Evolutionary conservation across 2,329 filamentous ascomycete species (phyloP).

Genomic region (Microsporum ferrugineum): DNA sequence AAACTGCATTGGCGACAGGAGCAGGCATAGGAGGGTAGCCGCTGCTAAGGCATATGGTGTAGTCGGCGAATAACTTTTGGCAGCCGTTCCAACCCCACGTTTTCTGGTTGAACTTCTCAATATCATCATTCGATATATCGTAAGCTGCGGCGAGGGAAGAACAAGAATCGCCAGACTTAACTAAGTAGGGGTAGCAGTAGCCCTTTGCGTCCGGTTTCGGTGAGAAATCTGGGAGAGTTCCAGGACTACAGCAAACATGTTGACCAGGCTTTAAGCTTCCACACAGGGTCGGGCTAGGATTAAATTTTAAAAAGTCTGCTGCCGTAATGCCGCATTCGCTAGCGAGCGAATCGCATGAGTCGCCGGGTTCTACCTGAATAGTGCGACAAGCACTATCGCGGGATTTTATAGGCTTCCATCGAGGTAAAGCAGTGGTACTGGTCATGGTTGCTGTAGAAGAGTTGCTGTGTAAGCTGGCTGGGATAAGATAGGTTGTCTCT

Average conservation of each 20-base stretch:
- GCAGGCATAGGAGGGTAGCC: slow-evolving; percentile 35
- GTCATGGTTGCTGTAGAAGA: no score
- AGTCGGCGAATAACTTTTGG: slow-evolving; percentile 20
- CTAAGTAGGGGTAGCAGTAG: slow-evolving; percentile 28
- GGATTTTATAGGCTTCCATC: no score
- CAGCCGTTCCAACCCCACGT: slow-evolving; percentile 40
- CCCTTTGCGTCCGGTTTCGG: slow-evolving; percentile 29
- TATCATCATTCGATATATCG: slow-evolving; percentile 27
- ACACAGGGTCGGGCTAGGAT: slow-evolving; percentile 22
- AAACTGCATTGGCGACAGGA: slow-evolving; percentile 36
- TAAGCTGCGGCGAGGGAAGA: slow-evolving; percentile 23
- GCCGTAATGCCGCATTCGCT: slow-evolving; percentile 28
- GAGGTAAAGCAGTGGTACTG: no score
- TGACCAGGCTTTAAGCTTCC: slow-evolving; percentile 24
- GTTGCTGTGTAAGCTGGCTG: no score
- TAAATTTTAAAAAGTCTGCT: slow-evolving; percentile 30
- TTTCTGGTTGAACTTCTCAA: slow-evolving; percentile 33
- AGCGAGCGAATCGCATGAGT: slow-evolving; percentile 29
- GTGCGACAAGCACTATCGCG: slow-evolving; percentile 2
- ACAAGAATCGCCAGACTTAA: slow-evolving; percentile 29
- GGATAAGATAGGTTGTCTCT: no score
- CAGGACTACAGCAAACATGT: slow-evolving; percentile 29
- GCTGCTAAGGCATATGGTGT: slow-evolving; percentile 32
- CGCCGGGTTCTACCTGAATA: slow-evolving; percentile 25
- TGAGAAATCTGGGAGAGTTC: slow-evolving; percentile 26